Conservation (phyloP, 2,329 filamentous ascomycete species). For the Aschersonia sp. region DNA sequence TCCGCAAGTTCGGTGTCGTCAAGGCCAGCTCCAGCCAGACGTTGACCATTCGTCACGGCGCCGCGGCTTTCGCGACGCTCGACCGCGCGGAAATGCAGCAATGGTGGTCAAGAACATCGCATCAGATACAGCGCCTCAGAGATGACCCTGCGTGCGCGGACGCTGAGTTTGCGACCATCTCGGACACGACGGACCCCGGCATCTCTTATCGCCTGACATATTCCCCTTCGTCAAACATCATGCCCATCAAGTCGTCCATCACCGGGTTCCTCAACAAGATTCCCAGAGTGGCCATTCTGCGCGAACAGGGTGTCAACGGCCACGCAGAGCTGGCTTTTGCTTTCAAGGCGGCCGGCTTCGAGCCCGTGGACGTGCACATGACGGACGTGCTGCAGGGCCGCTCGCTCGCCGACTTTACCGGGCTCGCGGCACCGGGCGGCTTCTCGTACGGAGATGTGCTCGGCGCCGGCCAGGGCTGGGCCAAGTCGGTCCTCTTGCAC, state of each 20-base stretch:
- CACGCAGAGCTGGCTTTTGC: conserved; percentile 97
- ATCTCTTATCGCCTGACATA: conserved; percentile 73
- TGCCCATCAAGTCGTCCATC: conserved; percentile 40
- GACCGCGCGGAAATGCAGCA: conserved; percentile 64
- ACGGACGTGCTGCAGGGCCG: conserved; percentile 72
- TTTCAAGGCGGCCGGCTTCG: conserved; percentile 82
- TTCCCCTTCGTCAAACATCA: conserved; percentile 60
- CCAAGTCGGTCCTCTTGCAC: conserved; percentile 82
- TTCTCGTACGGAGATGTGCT: conserved; percentile 84
- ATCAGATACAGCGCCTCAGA: conserved; percentile 77
- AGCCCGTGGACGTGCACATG: conserved; percentile 92
- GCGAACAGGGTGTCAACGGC: conserved; percentile 92
- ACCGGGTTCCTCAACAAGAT: conserved; percentile 36
- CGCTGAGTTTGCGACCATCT: conserved; percentile 61
- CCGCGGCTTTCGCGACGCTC: conserved; percentile 52
- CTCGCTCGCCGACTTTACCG: conserved; percentile 69
- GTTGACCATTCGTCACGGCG: conserved; percentile 59
- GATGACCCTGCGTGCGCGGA: conserved; percentile 84
- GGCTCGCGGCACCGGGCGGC: conserved; percentile 86
- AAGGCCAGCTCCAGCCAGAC: conserved; percentile 56
- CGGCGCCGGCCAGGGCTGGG: conserved; percentile 93
- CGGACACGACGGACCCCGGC: conserved; percentile 65
- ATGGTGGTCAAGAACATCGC: conserved; percentile 77
- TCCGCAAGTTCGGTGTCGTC: conserved; percentile 73
- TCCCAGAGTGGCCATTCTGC: conserved; percentile 77